These are phyloP conservation scores for Sparassis latifolia DNA, from an alignment of 1,284 basidiomycete species.

Conservation along the genomic window DNA sequence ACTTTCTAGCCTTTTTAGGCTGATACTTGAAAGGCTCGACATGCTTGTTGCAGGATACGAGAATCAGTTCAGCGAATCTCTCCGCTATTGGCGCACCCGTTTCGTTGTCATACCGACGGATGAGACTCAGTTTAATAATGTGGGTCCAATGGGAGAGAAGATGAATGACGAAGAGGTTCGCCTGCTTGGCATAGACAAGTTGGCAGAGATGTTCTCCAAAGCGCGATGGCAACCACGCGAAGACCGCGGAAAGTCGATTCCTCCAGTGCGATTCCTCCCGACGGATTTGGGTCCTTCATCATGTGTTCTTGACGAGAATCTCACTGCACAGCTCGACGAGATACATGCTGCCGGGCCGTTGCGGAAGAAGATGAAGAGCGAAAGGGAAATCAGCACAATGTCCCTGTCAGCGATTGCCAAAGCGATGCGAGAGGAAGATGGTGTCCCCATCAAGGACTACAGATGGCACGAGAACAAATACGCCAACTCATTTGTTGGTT, in stretches of 20 bases:
- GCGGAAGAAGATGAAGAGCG: constrained; percentile 71
- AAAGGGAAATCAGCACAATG: constrained; percentile 63
- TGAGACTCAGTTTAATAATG: constrained; percentile 50
- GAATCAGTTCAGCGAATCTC: constrained; percentile 70
- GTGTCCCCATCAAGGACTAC: constrained; percentile 70
- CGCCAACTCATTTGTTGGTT: constrained; percentile 78
- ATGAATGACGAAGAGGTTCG: constrained; percentile 85
- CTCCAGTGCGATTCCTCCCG: constrained; percentile 64
- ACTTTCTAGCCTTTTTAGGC: constrained; percentile 5
- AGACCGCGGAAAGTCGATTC: constrained; percentile 43
- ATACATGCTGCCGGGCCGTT: constrained; percentile 70
- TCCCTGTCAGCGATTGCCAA: constrained; percentile 57
- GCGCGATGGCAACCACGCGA: constrained; percentile 70
- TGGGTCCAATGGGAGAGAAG: constrained; percentile 59
- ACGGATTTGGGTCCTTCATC: constrained; percentile 79
- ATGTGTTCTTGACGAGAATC: constrained; percentile 70
- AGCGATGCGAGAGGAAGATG: constrained; percentile 75
- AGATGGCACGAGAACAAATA: constrained; percentile 69
- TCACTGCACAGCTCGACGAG: constrained; percentile 75
- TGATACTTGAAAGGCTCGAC: constrained; percentile 42
- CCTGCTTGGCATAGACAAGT: constrained; percentile 85
- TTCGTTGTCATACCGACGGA: constrained; percentile 89
- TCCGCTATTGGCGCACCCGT: constrained; percentile 93
- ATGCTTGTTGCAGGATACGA: constrained; percentile 87
- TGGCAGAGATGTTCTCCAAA: constrained; percentile 83